These are phyloP conservation scores for Aspergillus phoenicis DNA, from an alignment of 2,329 filamentous ascomycete genomes.

Conservation along the genomic window DNA sequence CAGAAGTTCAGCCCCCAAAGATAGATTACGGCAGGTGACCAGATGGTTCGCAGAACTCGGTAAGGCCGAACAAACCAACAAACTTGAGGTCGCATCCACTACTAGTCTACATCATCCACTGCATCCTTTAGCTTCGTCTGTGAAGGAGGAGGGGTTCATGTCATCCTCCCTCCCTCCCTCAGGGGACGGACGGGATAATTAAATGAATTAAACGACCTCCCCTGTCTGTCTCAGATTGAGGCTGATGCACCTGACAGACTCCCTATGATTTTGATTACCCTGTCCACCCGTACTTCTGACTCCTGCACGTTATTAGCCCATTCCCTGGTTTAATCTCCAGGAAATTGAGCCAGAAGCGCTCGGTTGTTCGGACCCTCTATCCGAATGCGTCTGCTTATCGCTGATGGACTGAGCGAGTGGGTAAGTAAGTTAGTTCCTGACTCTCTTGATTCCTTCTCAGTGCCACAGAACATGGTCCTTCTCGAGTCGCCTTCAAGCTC, in stretches of 20 bases:
- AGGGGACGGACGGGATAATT: not conserved
- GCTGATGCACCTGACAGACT: constrained; percentile 4
- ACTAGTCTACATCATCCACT: too few relatives aligned
- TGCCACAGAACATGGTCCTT: not conserved
- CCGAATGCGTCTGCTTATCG: constrained; percentile 2
- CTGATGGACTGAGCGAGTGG: not conserved
- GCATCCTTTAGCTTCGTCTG: not conserved
- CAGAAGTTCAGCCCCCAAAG: not conserved
- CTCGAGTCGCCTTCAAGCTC: not conserved
- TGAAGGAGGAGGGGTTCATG: not conserved
- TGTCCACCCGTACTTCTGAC: not conserved
- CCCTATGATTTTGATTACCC: not conserved
- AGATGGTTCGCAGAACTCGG: not conserved
- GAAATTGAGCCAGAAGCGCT: not conserved
- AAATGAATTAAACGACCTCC: not conserved
- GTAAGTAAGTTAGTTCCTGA: not conserved
- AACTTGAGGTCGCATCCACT: too few relatives aligned
- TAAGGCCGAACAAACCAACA: not conserved
- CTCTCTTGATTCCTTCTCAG: not conserved
- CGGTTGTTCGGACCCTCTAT: not conserved
- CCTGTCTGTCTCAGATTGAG: constrained; percentile 9
- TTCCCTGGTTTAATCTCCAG: not conserved
- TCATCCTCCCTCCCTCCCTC: not conserved
- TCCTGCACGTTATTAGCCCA: not conserved
- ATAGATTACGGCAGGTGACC: not conserved